Conservation (phyloP, 2,329 filamentous ascomycete species). For the Colletotrichum gigasporum region DNA sequence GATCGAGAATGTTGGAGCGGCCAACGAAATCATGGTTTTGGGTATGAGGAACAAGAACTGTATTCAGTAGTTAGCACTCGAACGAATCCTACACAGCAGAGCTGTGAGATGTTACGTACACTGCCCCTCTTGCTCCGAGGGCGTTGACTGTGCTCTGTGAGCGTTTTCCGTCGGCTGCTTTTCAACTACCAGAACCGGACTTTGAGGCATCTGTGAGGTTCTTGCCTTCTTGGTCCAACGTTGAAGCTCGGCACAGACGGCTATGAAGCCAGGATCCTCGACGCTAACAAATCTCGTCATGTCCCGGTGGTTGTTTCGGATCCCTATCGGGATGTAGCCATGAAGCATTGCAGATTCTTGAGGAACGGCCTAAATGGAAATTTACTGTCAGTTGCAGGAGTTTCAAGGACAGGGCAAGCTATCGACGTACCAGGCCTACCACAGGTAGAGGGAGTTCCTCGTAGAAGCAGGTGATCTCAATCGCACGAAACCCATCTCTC, state of each 20-base stretch:
- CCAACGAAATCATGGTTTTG: conserved; percentile 29
- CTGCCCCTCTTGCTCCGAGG: not conserved
- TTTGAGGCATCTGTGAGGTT: not conserved
- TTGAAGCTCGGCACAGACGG: conserved; percentile 36
- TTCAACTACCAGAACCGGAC: no score
- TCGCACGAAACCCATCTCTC: conserved; percentile 29
- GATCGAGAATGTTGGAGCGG: conserved; percentile 13
- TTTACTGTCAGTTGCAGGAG: not conserved
- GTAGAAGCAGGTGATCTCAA: conserved; percentile 38
- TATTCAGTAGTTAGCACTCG: not conserved
- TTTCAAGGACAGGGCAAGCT: not conserved
- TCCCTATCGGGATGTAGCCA: conserved; percentile 41
- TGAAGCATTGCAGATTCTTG: conserved; percentile 39
- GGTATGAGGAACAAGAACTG: conserved; percentile 33
- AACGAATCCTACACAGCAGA: no score
- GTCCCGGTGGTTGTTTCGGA: conserved; percentile 38
- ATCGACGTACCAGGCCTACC: conserved; percentile 36
- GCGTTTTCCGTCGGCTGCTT: no score
- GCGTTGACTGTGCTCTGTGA: not conserved
- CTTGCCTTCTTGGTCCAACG: conserved; percentile 30
- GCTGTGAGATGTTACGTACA: not conserved
- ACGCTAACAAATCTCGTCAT: conserved; percentile 36
- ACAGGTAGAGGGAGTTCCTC: conserved; percentile 30
- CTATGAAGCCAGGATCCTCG: conserved; percentile 36
- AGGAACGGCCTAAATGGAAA: conserved; percentile 4